Evolutionary conservation across 2,329 filamentous ascomycete genomes (phyloP).

Genomic region (Colletotrichum sp.): DNA sequence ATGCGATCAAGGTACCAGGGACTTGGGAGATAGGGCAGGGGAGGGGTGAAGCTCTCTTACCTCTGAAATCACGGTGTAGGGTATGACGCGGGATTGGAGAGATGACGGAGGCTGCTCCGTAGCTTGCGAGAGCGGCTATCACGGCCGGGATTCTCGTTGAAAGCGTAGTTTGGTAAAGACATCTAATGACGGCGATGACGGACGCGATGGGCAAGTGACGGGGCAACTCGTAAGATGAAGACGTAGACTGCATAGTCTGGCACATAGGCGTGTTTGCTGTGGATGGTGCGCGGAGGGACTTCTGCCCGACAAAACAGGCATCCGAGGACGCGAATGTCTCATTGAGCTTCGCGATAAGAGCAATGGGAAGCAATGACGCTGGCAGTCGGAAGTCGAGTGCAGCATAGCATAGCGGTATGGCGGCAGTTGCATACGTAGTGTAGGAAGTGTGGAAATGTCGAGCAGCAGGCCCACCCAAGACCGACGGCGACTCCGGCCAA

Average conservation of each 20-base stretch:
- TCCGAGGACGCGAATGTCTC: not conserved
- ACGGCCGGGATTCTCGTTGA: not conserved
- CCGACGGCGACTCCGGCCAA: constrained; percentile 21
- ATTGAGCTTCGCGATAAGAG: not conserved
- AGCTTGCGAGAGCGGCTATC: not conserved
- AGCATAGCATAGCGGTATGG: not conserved
- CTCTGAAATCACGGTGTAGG: not conserved
- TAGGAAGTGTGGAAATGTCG: constrained; percentile 3
- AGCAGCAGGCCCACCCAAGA: constrained; percentile 11
- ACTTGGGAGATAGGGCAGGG: constrained; percentile 1
- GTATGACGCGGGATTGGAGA: not conserved
- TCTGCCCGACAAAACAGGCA: constrained; percentile 2
- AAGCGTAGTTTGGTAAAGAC: not conserved
- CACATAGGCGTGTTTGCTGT: too few relatives aligned
- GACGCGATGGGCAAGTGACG: not conserved
- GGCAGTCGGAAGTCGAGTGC: not conserved
- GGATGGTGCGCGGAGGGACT: constrained; percentile 1
- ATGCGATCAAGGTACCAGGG: not conserved
- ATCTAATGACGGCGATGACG: not conserved
- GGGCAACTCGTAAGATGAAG: constrained; percentile 1
- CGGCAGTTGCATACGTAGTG: constrained; percentile 9
- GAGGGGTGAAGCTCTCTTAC: not conserved
- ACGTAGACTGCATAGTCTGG: not conserved
- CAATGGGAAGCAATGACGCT: not conserved
- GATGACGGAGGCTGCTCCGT: not conserved